Evolutionary conservation across 2,329 filamentous ascomycete species (phyloP).

Genomic region (Fusarium humuli): DNA sequence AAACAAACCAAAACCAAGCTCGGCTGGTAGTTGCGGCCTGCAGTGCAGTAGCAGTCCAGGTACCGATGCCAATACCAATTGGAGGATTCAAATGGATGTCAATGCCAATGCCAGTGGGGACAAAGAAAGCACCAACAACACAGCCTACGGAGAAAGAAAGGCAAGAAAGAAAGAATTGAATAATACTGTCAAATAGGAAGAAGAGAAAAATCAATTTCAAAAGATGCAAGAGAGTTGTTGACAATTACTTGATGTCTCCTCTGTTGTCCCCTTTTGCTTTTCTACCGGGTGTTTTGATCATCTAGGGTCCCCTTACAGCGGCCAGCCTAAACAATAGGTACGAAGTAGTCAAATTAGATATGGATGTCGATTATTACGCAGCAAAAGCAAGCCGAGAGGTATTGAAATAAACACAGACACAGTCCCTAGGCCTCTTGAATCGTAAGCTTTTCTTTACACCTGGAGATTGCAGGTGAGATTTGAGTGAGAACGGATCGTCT

Average conservation of each 20-base stretch:
- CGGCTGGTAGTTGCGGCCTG: constrained; percentile 33
- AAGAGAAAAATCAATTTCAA: constrained; percentile 2
- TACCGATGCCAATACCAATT: neutral
- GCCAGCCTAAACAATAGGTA: constrained; percentile 18
- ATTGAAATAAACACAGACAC: constrained; percentile 2
- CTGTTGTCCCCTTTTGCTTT: constrained; percentile 25
- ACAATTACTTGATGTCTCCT: constrained; percentile 7
- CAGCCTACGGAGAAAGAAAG: constrained; percentile 19
- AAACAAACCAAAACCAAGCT: constrained; percentile 25
- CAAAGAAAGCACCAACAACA: constrained; percentile 31
- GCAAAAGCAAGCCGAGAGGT: constrained; percentile 17
- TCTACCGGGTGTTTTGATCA: constrained; percentile 12
- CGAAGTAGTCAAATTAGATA: constrained; percentile 12
- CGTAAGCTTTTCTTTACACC: constrained; percentile 24
- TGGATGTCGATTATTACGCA: constrained; percentile 16
- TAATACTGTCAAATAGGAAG: neutral
- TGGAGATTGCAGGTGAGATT: constrained; percentile 50
- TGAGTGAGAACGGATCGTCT: constrained; percentile 50
- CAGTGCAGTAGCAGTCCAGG: constrained; percentile 1
- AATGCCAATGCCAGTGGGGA: constrained; percentile 18
- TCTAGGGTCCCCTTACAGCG: constrained; percentile 32
- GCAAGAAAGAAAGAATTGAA: constrained; percentile 12
- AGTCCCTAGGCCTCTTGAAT: constrained; percentile 17
- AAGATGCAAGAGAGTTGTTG: constrained; percentile 18
- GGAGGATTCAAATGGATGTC: neutral